These are phyloP conservation scores for Corchorus capsularis DNA, from an alignment of 345 rosid species.

Conservation along the genomic window DNA sequence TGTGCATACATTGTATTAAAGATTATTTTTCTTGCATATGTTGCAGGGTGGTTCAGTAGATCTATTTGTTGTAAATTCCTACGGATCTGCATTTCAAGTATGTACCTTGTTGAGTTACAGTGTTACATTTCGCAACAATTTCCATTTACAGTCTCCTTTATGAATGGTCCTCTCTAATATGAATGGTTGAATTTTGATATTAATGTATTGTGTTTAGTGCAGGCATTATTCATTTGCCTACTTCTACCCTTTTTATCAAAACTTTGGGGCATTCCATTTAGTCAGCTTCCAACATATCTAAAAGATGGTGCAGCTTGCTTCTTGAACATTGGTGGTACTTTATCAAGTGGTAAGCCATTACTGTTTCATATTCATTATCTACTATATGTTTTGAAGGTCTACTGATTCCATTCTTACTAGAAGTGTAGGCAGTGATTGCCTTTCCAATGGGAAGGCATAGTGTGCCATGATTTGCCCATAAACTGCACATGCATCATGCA, in stretches of 20 bases:
- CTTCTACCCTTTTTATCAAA: slow-evolving; percentile 91
- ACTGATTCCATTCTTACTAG: neutral
- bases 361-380: neutral
- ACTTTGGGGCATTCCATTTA: slow-evolving; percentile 92
- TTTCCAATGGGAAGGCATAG: neutral
- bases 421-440: neutral
- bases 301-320: slow-evolving; percentile 93
- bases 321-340: slow-evolving; percentile 59
- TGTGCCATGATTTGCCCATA: neutral
- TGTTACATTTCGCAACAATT: neutral
- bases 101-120: slow-evolving; percentile 20
- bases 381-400: neutral
- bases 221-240: slow-evolving; percentile 80
- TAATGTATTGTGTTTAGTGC: slow-evolving; percentile 26
- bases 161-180: neutral
- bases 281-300: slow-evolving; percentile 80
- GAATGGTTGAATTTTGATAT: slow-evolving; percentile 21
- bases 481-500: neutral
- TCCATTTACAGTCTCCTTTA: neutral
- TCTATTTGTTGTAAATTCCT: slow-evolving; percentile 88
- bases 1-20: slow-evolving; percentile 3
- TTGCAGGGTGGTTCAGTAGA: slow-evolving; percentile 86
- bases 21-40: slow-evolving; percentile 23
- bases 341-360: slow-evolving; percentile 62
- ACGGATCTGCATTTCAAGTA: slow-evolving; percentile 90